Base-by-base conservation (phyloP, 768 basidiomycete species). In the Pulveroboletus sp. region DNA sequence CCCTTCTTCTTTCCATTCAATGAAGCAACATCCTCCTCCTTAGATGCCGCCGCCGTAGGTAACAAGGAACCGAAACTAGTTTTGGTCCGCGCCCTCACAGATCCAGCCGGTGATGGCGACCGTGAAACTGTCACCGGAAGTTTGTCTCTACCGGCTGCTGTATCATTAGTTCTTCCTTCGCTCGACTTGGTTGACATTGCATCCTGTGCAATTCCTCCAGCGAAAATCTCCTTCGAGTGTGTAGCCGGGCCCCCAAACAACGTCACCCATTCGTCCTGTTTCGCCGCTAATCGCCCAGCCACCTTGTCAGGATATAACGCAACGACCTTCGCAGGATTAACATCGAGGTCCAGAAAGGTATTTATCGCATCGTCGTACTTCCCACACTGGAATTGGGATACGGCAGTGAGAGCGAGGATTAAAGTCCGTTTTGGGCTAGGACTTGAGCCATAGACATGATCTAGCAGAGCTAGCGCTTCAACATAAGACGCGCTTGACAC, bases 241-340 rank as follows among this genome's bases (percentile, higher is more conserved):
- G 47, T 52, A 58, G 51, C 57, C 62, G 81, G 84, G 2, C 94
- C 95, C 5, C 92, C 94, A 62, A 90, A 97, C 4, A 94, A 69
- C 5, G 77, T 72, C 60, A 95, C 85, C 89, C 92, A 94, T 7
- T 74, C 70, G 2, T 85, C 84, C 37, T 70, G 77, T 11, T 84
- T 79, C 0, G 87, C 79, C 6, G 83, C 74, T 8, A 97, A 68
- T 27, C 89, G 76, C 6, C 95, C 95, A 1, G 92, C 79, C 4
- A 98, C 79, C 12, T 75, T 74, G 31, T 87, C 82, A 0, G 91
- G 89, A 66, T 91, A 99, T 6, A 98, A 71, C 2, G 94, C 87
- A 19, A 98, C 77, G 4, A 99, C 90, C 61, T 94, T 92, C 0
- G 94, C 91, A 0, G 97, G 97, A 60, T 94, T 94, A 56, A 94